These are phyloP conservation scores for Apiospora aurea DNA, from an alignment of 2,329 filamentous ascomycete species.

Conservation along the genomic window DNA sequence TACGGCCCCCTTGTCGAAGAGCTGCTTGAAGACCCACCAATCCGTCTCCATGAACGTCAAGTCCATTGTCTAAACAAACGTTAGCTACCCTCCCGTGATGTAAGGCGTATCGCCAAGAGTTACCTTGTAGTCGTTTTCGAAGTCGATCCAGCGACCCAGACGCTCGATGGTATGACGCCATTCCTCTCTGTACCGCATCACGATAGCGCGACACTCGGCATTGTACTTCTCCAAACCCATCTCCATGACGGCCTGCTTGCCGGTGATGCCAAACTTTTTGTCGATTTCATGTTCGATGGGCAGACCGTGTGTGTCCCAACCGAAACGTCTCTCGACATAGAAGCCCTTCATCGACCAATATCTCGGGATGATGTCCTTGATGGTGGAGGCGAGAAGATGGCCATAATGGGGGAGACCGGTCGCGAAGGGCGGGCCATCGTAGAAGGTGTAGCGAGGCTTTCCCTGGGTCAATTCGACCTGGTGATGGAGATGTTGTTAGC, in stretches of 20 bases:
- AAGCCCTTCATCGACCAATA: conserved; percentile 98
- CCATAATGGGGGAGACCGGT: conserved; percentile 73
- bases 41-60: conserved; percentile 93
- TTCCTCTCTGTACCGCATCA: conserved; percentile 87
- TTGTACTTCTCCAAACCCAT: conserved; percentile 92
- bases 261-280: conserved; percentile 90
- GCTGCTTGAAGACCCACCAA: conserved; percentile 96
- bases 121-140: conserved; percentile 96
- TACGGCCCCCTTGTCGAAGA: conserved; percentile 88
- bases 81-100: background rate
- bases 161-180: conserved; percentile 90
- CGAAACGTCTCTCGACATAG: conserved; percentile 90
- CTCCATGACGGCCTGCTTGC: conserved; percentile 84
- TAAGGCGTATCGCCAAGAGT: conserved; percentile 8
- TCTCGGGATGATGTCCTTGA: conserved; percentile 95
- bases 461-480: conserved; percentile 81
- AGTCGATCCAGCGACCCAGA: conserved; percentile 94
- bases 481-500: background rate
- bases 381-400: conserved; percentile 88
- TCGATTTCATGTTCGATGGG: conserved; percentile 98
- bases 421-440: conserved; percentile 84
- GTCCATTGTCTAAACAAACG: conserved; percentile 75
- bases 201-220: conserved; percentile 87
- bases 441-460: conserved; percentile 89
- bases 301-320: conserved; percentile 94